A percentile compares a stretch with the other conserved stretches of the same genome.
phyloP scores from a whole-genome alignment of 192 early-diverging fungal genomes.

The Umbelopsis isabellina region DNA sequence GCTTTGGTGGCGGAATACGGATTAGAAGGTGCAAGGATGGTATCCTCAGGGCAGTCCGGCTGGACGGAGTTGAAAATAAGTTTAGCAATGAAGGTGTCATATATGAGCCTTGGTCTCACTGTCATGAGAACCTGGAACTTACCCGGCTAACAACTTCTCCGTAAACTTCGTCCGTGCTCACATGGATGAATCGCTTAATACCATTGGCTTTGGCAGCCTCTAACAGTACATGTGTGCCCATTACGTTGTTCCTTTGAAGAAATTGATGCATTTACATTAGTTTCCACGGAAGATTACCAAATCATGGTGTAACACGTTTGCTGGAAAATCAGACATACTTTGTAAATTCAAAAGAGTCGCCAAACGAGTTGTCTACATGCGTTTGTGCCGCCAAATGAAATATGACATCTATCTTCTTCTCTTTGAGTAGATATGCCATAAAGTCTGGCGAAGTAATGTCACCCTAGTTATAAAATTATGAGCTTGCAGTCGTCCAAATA shows the following conservation, averaged over 20 bases:
- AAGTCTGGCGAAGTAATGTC: constrained; percentile 70
- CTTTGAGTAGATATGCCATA: constrained; percentile 61
- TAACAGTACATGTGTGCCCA: constrained; percentile 82
- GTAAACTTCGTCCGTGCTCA: constrained; percentile 85
- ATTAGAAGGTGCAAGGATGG: constrained; percentile 70
- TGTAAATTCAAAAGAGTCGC: constrained; percentile 80
- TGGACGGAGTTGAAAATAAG: constrained; percentile 26
- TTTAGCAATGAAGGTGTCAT: not conserved
- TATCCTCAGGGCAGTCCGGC: constrained; percentile 67
- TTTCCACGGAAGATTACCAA: constrained; percentile 6
- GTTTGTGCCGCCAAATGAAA: constrained; percentile 83
- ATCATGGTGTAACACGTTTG: not conserved
- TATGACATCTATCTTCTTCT: constrained; percentile 73
- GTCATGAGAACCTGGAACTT: constrained; percentile 15
- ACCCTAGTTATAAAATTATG: constrained; percentile 41
- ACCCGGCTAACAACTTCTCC: constrained; percentile 66
- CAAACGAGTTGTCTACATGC: constrained; percentile 87
- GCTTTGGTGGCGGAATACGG: constrained; percentile 89
- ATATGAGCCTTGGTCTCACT: not conserved
- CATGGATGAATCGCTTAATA: constrained; percentile 71
- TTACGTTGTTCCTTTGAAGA: constrained; percentile 63
- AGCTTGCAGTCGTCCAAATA: not conserved
- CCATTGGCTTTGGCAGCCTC: constrained; percentile 63
- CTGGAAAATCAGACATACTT: constrained; percentile 30
- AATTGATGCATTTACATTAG: not conserved